Percentiles rank a stretch among this genome's conserved stretches.
Conservation (phyloP, 2,329 filamentous ascomycete species). For the Thielaviopsis ethacetica region DNA sequence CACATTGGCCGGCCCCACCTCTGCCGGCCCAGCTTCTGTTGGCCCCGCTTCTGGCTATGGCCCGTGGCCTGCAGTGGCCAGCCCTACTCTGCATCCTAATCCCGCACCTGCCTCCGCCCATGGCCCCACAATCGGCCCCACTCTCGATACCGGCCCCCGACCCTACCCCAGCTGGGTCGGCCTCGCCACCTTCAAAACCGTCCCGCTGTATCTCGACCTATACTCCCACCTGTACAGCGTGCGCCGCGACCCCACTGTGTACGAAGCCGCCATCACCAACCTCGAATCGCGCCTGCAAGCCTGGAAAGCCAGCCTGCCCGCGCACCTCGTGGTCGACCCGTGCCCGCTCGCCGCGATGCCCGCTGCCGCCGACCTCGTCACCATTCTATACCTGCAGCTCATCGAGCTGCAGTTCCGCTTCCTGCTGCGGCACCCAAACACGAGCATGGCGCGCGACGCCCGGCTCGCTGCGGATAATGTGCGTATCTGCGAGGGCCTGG, state of each 20-base stretch:
- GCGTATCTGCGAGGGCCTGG: constrained; percentile 48
- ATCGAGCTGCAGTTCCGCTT: constrained; percentile 42
- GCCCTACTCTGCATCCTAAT: too few species aligned
- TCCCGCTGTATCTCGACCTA: constrained; percentile 54
- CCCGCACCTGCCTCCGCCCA: too few species aligned
- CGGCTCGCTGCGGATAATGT: constrained; percentile 44
- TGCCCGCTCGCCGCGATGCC: background rate
- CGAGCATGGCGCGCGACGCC: constrained; percentile 37
- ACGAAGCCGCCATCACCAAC: constrained; percentile 43
- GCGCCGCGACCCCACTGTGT: constrained; percentile 43
- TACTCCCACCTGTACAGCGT: constrained; percentile 63
- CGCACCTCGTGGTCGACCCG: constrained; percentile 33
- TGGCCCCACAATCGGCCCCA: too few species aligned
- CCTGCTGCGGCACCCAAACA: constrained; percentile 44
- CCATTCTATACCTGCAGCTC: constrained; percentile 35
- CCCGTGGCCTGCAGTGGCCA: too few species aligned
- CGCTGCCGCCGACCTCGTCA: constrained; percentile 23
- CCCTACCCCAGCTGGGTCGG: constrained; percentile 55
- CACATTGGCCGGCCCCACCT: too few species aligned
- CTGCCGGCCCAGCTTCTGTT: too few species aligned
- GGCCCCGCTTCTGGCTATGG: too few species aligned
- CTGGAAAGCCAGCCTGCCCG: constrained; percentile 49
- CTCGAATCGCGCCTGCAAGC: constrained; percentile 48
- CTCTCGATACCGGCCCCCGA: too few species aligned
- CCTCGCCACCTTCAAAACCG: constrained; percentile 46